Base-by-base conservation (phyloP, 2,329 filamentous ascomycete species). In the Juglanconis sp. region DNA sequence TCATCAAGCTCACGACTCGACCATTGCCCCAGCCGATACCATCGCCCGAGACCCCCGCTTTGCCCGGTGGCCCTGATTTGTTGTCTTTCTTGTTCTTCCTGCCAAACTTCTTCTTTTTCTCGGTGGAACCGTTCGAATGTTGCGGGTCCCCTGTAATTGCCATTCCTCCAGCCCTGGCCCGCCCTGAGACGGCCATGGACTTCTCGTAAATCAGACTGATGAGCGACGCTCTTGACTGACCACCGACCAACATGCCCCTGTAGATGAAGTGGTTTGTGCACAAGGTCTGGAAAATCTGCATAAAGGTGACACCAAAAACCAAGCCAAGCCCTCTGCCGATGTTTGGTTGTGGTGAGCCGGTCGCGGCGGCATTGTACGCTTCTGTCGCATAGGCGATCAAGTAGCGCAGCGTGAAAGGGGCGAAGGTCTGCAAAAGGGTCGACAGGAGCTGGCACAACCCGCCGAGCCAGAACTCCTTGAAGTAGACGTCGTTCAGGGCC, bases 141-240 rank as follows among this genome's bases (percentile, higher is more conserved):
- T 76, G 70, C 7, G 56, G 56, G 10, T 17, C 51, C 30, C 42
- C 62, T 3, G n/a, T 11, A 17, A 71, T 53, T 5, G 70, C 67
- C 53, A 71, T 68, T 32, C 91, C 92, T 47, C 93, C 94, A 10
- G 94, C 92, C 73, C 88, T 95, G 30, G 95, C 95, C 54, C 93
- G 84, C 10, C 89, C 91, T 0, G 93, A 97, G 15, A 98, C 83
- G 54, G 87, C 87, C 88, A 97, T 92, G 3, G 92, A 87, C 74
- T 98, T 98, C 71, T 95, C 91, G 69, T 96, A 98, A 60, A 98
- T 92, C 61, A 92, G 77, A 30, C 90, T 86, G 66, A 97, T 96
- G 48, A 98, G 77, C 0, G 91, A 89, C 1, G 88, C 92, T 71
- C 94, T 84, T 7, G 85, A 78, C 76, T 97, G 88, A 0, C 92